Conservation (phyloP, 2,329 filamentous ascomycete species). For the Colletotrichum sp. region DNA sequence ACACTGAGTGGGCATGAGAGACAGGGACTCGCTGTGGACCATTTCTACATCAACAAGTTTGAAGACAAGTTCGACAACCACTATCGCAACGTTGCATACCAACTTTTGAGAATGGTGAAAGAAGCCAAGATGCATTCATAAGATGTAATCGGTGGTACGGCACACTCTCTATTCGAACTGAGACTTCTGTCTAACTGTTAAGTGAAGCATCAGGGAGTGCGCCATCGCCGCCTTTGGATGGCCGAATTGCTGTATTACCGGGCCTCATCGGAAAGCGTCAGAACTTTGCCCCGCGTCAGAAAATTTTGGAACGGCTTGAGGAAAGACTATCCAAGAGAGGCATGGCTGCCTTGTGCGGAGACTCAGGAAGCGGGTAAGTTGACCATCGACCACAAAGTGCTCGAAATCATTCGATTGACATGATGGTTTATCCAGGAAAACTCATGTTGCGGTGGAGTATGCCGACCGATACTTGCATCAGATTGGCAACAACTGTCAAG, state of each 20-base stretch:
- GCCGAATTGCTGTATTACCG: neutral
- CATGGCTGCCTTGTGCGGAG: neutral
- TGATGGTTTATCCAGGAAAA: neutral
- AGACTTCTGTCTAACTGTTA: neutral
- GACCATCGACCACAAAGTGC: neutral
- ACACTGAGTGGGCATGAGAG: neutral
- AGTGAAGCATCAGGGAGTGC: neutral
- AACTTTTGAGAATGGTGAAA: neutral
- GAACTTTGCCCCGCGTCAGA: neutral
- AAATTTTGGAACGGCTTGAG: neutral
- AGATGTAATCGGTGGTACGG: neutral
- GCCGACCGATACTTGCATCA: neutral
- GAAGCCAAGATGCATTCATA: neutral
- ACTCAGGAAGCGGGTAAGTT: neutral
- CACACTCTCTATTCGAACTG: rapidly evolving
- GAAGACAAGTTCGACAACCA: neutral
- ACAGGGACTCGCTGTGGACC: neutral
- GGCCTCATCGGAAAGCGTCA: neutral
- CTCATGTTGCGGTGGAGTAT: neutral
- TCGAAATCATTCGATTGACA: neutral
- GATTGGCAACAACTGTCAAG: neutral
- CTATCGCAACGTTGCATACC: neutral
- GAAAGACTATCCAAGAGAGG: neutral
- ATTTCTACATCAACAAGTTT: neutral
- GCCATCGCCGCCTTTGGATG: neutral